Percentiles rank a stretch among this genome's conserved stretches.
phyloP scores from a whole-genome alignment of 225 moss, liverwort and hornwort genomes.

The Anthoceros angustus region DNA sequence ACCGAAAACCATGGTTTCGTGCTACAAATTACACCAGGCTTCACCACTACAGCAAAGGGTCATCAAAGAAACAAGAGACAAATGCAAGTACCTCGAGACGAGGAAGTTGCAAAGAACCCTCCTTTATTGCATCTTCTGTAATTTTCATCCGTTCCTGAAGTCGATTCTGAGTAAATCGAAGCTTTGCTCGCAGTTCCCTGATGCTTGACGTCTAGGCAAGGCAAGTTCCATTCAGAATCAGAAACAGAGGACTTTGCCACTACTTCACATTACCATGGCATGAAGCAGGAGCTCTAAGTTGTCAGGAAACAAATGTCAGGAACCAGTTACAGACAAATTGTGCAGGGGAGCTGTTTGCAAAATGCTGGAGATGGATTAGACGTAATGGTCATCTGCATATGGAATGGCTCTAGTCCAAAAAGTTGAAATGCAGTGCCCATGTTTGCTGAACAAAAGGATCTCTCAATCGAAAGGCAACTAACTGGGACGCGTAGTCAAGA shows the following conservation, averaged over 20 bases:
- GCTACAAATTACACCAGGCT: too few species aligned
- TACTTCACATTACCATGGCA: too few species aligned
- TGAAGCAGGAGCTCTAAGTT: too few species aligned
- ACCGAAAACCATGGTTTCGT: too few species aligned
- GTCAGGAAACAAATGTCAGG: too few species aligned
- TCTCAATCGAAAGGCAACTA: not conserved
- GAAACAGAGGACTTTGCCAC: too few species aligned
- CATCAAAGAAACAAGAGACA: not conserved
- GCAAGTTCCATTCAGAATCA: too few species aligned
- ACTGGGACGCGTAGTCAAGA: not conserved
- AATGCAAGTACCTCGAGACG: conserved; percentile 31
- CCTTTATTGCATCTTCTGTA: conserved; percentile 30
- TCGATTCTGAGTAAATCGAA: conserved; percentile 34
- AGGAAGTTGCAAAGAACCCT: conserved; percentile 28
- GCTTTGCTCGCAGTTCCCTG: conserved; percentile 38
- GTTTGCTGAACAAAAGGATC: not conserved
- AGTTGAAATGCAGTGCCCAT: too few species aligned
- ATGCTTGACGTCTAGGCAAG: conserved; percentile 30
- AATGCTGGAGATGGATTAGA: not conserved
- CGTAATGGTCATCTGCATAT: too few species aligned
- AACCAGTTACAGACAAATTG: not conserved
- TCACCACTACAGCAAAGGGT: not conserved
- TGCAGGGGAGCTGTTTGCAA: not conserved
- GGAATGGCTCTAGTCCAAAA: too few species aligned
- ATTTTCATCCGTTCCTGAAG: conserved; percentile 47